Evolutionary conservation across 345 rosid species (phyloP).

Genomic region (Litchi chinensis): DNA sequence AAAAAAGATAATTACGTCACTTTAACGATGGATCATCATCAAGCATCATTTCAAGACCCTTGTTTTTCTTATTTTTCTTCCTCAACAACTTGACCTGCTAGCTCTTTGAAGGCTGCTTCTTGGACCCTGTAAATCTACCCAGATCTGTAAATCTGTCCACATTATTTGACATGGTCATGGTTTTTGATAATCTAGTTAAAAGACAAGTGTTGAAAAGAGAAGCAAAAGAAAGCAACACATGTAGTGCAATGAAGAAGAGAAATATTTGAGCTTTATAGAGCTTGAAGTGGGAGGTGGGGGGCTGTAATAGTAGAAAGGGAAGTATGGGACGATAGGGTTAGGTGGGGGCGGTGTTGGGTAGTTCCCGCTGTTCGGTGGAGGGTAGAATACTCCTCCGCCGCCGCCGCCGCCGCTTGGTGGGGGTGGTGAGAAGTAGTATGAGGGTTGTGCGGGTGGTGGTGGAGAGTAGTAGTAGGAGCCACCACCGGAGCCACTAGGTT

Average conservation of each 20-base stretch:
- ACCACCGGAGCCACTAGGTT: conserved; percentile 38
- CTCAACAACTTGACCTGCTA: too few relatives aligned
- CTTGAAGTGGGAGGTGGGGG: conserved; percentile 58
- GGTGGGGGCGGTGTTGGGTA: conserved; percentile 83
- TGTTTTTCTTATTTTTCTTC: background rate
- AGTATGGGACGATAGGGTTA: conserved; percentile 97
- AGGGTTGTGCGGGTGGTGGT: conserved; percentile 63
- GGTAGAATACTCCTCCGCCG: conserved; percentile 49
- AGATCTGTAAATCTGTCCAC: conserved; percentile 49
- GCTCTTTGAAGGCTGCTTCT: too few relatives aligned
- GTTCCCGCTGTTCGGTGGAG: conserved; percentile 54
- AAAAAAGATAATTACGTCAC: background rate
- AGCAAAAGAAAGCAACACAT: conserved; percentile 27
- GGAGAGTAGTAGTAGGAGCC: conserved; percentile 58
- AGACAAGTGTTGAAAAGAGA: conserved; percentile 12
- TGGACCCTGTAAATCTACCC: conserved; percentile 7
- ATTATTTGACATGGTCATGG: conserved; percentile 27
- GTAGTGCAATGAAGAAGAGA: background rate
- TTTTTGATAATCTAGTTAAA: too few relatives aligned
- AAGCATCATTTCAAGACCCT: background rate
- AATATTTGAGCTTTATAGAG: background rate
- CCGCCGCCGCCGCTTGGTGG: conserved; percentile 51
- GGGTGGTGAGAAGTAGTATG: conserved; percentile 56
- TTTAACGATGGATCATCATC: background rate
- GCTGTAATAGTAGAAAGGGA: conserved; percentile 75